phyloP scores from a whole-genome alignment of 1,284 basidiomycete genomes.

The Cystobasidium slooffiae region DNA sequence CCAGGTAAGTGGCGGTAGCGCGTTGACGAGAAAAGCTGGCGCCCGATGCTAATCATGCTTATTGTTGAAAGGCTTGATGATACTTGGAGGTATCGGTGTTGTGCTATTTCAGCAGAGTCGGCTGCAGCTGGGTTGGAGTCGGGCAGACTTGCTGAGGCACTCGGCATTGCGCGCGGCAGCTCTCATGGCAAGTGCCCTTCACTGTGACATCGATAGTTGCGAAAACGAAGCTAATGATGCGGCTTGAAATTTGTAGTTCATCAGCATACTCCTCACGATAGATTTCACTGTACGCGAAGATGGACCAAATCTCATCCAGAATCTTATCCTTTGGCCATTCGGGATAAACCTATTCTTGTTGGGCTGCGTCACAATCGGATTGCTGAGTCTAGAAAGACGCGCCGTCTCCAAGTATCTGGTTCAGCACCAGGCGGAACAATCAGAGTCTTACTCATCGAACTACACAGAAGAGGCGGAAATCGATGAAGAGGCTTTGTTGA shows the following conservation, averaged over 20 bases:
- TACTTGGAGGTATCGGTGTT: constrained; percentile 27
- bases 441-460: neutral
- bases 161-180: constrained; percentile 28
- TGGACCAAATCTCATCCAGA: constrained; percentile 30
- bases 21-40: neutral
- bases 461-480: constrained; percentile 11
- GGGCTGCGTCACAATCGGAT: constrained; percentile 16
- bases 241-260: constrained; percentile 2
- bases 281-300: constrained; percentile 42
- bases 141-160: constrained; percentile 27
- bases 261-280: constrained; percentile 33
- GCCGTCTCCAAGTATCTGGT: constrained; percentile 6
- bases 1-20: constrained; percentile 27
- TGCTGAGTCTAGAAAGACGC: constrained; percentile 29
- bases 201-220: neutral
- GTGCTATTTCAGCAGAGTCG: constrained; percentile 40
- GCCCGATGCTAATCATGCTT: neutral
- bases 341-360: constrained; percentile 38
- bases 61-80: constrained; percentile 20
- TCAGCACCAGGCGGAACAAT: neutral
- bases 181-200: constrained; percentile 32
- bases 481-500: constrained; percentile 7
- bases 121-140: constrained; percentile 43
- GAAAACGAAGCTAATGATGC: neutral
- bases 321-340: constrained; percentile 40